A percentile compares a stretch with the other conserved stretches of the same genome.
phyloP scores from a whole-genome alignment of 305 asterid genomes.

The Fraxinus greggii region DNA sequence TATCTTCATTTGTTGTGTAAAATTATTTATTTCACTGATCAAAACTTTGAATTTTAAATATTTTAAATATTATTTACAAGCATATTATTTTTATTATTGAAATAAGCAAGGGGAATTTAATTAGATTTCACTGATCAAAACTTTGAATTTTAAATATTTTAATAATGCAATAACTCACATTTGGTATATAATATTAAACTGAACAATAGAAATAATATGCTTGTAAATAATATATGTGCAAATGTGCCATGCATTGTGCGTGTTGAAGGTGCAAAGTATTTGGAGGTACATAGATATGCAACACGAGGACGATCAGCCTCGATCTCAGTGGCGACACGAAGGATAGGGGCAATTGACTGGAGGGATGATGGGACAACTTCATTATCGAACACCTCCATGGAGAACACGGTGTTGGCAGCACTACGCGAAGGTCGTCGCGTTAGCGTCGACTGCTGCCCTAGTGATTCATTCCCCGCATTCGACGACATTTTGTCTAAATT shows the following conservation, averaged over 20 bases:
- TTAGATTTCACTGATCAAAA: background rate
- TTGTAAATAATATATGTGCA: background rate
- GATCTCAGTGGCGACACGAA: conserved; percentile 89
- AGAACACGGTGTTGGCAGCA: conserved; percentile 80
- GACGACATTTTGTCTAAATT: conserved; percentile 39
- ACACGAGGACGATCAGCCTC: conserved; percentile 89
- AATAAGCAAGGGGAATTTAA: background rate
- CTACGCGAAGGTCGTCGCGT: conserved; percentile 84
- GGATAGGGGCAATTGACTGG: conserved; percentile 87
- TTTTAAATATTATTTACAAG: no score
- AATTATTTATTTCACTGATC: background rate
- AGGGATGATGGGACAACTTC: conserved; percentile 99
- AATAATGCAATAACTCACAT: background rate
- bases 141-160: background rate
- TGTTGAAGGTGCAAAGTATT: background rate
- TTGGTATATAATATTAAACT: background rate
- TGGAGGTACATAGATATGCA: conserved; percentile 78
- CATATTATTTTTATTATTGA: background rate
- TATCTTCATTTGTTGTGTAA: background rate
- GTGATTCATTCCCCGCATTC: conserved; percentile 33
- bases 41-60: no score
- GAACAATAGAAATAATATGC: background rate
- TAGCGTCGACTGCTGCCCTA: conserved; percentile 49
- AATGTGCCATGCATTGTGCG: background rate
- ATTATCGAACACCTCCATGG: conserved; percentile 92